Conservation (phyloP, 768 basidiomycete species). For the Leccinum boreale region DNA sequence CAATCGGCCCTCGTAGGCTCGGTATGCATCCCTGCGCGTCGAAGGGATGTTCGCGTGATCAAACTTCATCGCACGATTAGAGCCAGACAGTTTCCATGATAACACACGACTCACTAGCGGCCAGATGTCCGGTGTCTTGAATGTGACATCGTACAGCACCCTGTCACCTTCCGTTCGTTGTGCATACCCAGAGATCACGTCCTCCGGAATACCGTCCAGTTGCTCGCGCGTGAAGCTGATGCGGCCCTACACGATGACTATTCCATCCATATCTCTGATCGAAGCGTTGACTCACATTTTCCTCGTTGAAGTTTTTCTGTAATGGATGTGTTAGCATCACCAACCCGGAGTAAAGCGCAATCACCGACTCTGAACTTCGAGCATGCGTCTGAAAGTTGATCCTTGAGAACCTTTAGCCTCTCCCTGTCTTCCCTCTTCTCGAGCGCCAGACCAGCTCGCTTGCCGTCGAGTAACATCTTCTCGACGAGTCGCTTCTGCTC, state of each 20-base stretch:
- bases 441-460: constrained; percentile 72
- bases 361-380: constrained; percentile 72
- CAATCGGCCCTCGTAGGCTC: constrained; percentile 64
- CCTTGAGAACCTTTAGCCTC: constrained; percentile 60
- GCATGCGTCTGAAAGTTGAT: constrained; percentile 71
- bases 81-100: not conserved
- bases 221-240: constrained; percentile 69
- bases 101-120: constrained; percentile 51
- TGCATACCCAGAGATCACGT: constrained; percentile 71
- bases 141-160: constrained; percentile 68
- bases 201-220: constrained; percentile 77
- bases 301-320: constrained; percentile 86
- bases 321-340: not conserved
- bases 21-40: constrained; percentile 63
- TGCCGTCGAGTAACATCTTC: constrained; percentile 77
- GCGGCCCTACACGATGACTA: constrained; percentile 40
- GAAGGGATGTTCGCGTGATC: constrained; percentile 68
- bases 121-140: constrained; percentile 80
- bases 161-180: constrained; percentile 57
- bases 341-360: not conserved
- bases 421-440: constrained; percentile 56
- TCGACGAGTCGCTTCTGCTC: constrained; percentile 81
- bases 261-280: not conserved
- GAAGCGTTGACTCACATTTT: constrained; percentile 48
- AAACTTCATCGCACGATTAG: constrained; percentile 43